phyloP scores from a whole-genome alignment of 805 yeast genomes.

The Suhomyces tanzawaensis region DNA sequence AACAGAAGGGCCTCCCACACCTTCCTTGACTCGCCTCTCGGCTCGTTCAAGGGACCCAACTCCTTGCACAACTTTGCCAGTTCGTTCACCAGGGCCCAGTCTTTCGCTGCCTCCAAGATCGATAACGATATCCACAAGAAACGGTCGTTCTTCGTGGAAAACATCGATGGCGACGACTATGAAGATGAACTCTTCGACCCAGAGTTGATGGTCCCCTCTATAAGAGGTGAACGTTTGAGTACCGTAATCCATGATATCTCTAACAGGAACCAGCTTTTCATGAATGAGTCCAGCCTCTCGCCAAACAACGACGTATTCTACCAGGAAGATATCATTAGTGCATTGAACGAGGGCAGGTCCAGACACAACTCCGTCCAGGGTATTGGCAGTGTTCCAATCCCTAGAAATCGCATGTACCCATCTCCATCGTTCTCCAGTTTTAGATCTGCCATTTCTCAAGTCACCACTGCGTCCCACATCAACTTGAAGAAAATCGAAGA shows the following conservation, averaged over 20 bases:
- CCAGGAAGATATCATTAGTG: slow-evolving; percentile 35
- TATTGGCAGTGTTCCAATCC: slow-evolving; percentile 17
- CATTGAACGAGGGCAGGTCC: slow-evolving; percentile 25
- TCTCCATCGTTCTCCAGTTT: slow-evolving; percentile 46
- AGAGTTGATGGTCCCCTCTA: slow-evolving; percentile 49
- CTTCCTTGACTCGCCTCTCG: slow-evolving; percentile 14
- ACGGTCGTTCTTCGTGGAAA: slow-evolving; percentile 15
- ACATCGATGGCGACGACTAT: slow-evolving; percentile 7
- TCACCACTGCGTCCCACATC: slow-evolving; percentile 48
- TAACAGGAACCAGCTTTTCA: slow-evolving; percentile 21
- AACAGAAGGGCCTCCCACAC: slow-evolving; percentile 7
- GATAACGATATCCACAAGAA: slow-evolving; percentile 22
- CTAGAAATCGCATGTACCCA: slow-evolving; percentile 23
- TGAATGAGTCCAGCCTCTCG: slow-evolving; percentile 8
- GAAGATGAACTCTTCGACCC: slow-evolving; percentile 50
- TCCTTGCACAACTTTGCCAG: slow-evolving; percentile 40
- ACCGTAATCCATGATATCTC: slow-evolving; percentile 47
- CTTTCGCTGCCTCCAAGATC: slow-evolving; percentile 18
- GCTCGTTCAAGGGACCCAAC: slow-evolving; percentile 29
- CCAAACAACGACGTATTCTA: slow-evolving; percentile 35
- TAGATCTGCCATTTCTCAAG: slow-evolving; percentile 32
- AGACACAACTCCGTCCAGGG: slow-evolving; percentile 25
- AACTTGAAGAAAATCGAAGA: slow-evolving; percentile 65
- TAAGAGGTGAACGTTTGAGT: slow-evolving; percentile 62
- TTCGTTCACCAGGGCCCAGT: slow-evolving; percentile 39